These are phyloP conservation scores for Cucurbita moschata DNA, from an alignment of 306 rosid genomes.

Conservation along the genomic window DNA sequence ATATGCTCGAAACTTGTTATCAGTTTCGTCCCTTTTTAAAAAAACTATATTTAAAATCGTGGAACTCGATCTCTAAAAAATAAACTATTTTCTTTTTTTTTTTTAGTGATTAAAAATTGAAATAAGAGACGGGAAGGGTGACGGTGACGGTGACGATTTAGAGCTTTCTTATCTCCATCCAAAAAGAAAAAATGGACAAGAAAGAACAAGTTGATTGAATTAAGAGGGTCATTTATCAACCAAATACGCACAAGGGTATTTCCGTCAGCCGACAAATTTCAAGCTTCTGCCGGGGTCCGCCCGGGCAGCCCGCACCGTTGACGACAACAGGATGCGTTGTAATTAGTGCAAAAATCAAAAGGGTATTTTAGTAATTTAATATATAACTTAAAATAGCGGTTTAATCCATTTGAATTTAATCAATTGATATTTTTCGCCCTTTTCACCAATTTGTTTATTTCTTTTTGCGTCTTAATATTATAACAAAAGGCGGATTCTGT, in stretches of 20 bases:
- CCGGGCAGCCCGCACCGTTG: background rate
- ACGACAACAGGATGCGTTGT: background rate
- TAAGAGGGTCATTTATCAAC: background rate
- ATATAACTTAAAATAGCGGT: background rate
- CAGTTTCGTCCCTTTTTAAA: too few relatives aligned
- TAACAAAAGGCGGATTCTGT: background rate
- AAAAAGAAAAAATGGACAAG: too few relatives aligned
- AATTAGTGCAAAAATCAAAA: background rate
- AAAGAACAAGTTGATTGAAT: background rate
- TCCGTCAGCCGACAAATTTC: background rate
- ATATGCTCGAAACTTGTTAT: too few relatives aligned
- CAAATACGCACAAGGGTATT: background rate
- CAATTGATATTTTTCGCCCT: background rate
- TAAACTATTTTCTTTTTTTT: too few relatives aligned
- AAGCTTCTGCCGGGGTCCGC: background rate
- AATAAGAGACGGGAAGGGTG: too few relatives aligned
- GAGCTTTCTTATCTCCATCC: too few relatives aligned
- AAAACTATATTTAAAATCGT: too few relatives aligned
- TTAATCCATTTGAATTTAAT: constrained; percentile 3
- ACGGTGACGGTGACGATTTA: too few relatives aligned
- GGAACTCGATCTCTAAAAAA: too few relatives aligned
- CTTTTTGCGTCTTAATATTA: too few relatives aligned
- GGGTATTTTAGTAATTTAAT: background rate
- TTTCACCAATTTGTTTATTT: background rate
- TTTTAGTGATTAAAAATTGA: too few relatives aligned